Evolutionary conservation across 306 rosid species (phyloP), one percentile per base, ranked within the genome.

Genomic region (Mimosa bimucronata): DNA sequence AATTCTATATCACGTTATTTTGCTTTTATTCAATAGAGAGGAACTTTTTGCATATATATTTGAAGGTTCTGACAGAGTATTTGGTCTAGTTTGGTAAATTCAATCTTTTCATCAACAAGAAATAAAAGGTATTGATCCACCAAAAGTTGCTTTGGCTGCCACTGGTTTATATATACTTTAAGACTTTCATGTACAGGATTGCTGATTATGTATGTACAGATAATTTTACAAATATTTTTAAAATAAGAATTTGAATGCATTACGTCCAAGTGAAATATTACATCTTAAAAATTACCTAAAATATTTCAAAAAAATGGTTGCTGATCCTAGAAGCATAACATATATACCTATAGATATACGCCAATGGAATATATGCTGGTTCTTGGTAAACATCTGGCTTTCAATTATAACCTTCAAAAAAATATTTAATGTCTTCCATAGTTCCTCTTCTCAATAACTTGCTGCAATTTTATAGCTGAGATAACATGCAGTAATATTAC

Each of bases 381-480:
- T 55, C 29, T 55, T n/a, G 15, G 19, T 2, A 55, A 21, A 21
- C 3, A 55, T 9, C 13, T 55, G 26, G 29, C 5, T n/a, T 55
- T 55, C 53, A 46, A 44, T 44, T 44, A 10, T 14, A 44, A 10
- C 50, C 50, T 44, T 44, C n/a, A 10, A 44, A 12, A 44, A 44
- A 44, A 44, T 91, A 92, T 75, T 91, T 92, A 66, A 90, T 76
- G 74, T 90, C 91, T 0, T 91, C 97, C 31, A 85, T 48, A 7
- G 87, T 76, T 73, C 95, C 97, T 82, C 97, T 82, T 29, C 90
- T 85, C 75, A 92, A 37, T 2, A 91, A 83, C 79, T 85, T 91
- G 94, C 91, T 75, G 76, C 97, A 90, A 15, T 93, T 85, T 84
- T 76, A 71, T 50, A 34, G 37, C 37, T 34, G 88, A n/a, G 96